Base-by-base conservation (phyloP, 345 rosid species). In the Adansonia digitata region DNA sequence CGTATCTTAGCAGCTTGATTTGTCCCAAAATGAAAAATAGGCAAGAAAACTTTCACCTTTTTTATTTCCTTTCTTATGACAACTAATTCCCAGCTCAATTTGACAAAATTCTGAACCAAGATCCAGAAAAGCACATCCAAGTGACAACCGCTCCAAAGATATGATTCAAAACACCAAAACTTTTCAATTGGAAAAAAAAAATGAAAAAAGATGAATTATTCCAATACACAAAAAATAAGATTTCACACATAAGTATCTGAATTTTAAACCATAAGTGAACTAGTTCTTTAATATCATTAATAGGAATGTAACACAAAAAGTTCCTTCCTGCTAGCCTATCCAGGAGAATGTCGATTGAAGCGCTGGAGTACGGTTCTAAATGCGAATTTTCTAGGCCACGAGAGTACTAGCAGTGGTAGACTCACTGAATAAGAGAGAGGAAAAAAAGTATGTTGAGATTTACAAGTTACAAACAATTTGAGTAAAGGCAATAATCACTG, bases 371-470 rank as follows among this genome's bases (percentile, higher is more conserved):
- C 13, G 31, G 29, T 49, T 4, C 45, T 14, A 45, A 69, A 5
- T 3, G 37, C 15, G 2, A 10, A 22, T 52, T 49, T 45, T 48
- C 76, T 84, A 90, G 43, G 91, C 91, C 75, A 90, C 90, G 9
- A 88, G 89, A 29, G 90, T 88, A 82, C 94, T 88, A 37, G 92
- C 91, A 0, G 92, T 90, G 61, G 92, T 79, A 37, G 87, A 92
- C 77, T 93, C 92, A 46, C 89, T 88, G 89, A 71, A 77, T 53
- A 22, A 53, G 63, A 14, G n/a, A 31, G 4, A 55, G 3, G 11
- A 55, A 3, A 66, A 14, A 46, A 24, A 7, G 45, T 13, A 22
- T 20, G 11, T 39, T 49, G n/a, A 63, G 10, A 48, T 20, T 20
- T 17, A 1, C 7, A 6, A 7, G 20, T 31, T 37, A 34, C 18